Evolutionary conservation across 306 rosid genomes (phyloP).

Genomic region (Mimosa bimucronata): DNA sequence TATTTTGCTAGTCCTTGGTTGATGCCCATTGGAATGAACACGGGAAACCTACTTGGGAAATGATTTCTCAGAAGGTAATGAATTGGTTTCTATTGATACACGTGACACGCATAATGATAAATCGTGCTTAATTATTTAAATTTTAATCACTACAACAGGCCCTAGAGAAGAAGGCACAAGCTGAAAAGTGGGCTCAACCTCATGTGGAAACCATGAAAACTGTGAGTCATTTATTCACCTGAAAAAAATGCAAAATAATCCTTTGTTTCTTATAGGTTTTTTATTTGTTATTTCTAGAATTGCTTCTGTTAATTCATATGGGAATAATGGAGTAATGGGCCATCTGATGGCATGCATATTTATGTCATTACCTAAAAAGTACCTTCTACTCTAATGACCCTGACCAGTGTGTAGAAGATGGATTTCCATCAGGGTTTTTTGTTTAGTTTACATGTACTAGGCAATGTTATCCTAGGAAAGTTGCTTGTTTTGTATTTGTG

Average conservation of each 20-base stretch:
- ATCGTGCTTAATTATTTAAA: conserved; percentile 30
- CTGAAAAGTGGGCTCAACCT: conserved; percentile 92
- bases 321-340: conserved; percentile 17
- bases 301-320: conserved; percentile 10
- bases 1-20: conserved; percentile 50
- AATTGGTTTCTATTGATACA: conserved; percentile 26
- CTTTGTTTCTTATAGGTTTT: conserved; percentile 29
- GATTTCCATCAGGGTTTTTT: conserved; percentile 25
- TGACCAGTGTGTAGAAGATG: conserved; percentile 24
- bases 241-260: conserved; percentile 58
- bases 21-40: conserved; percentile 71
- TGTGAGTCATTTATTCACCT: conserved; percentile 52
- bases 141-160: conserved; percentile 33
- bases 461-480: conserved; percentile 31
- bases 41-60: conserved; percentile 76
- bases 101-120: conserved; percentile 10
- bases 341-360: neutral
- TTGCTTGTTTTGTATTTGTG: conserved; percentile 14
- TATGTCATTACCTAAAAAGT: neutral
- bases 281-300: conserved; percentile 31
- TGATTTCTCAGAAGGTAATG: conserved; percentile 70
- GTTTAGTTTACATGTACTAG: conserved; percentile 17
- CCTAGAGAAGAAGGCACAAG: conserved; percentile 69
- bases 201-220: conserved; percentile 72
- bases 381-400: conserved; percentile 1